Conservation (phyloP, 78 protist genomes). For the Bigelowiella natans region DNA sequence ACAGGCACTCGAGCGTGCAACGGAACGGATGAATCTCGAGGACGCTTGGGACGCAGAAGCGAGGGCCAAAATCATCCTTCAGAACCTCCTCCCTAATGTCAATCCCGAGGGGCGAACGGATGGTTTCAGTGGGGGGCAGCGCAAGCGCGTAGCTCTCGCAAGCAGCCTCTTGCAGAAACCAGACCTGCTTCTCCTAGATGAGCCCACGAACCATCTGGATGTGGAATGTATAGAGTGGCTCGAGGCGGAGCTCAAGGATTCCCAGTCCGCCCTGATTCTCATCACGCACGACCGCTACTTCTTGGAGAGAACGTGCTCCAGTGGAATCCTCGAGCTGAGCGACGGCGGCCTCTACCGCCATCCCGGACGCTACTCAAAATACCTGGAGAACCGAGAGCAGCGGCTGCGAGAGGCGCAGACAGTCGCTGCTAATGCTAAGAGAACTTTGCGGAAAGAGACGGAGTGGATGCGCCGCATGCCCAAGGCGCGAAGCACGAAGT, state of each 20-base stretch:
- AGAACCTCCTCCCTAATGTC: neutral
- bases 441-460: neutral
- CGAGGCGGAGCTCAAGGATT: neutral
- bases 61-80: neutral
- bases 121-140: constrained; percentile 10
- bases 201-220: constrained; percentile 43
- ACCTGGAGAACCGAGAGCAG: neutral
- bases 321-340: constrained; percentile 3
- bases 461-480: neutral
- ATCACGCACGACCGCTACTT: constrained; percentile 30
- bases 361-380: neutral
- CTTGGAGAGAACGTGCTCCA: neutral
- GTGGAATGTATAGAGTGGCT: neutral
- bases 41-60: neutral
- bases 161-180: constrained; percentile 3
- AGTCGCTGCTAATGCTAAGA: neutral
- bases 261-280: neutral
- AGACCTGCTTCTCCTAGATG: constrained; percentile 43
- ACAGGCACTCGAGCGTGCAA: neutral
- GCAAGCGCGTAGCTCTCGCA: constrained; percentile 18
- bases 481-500: neutral
- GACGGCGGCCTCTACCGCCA: neutral
- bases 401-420: neutral
- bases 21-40: neutral
- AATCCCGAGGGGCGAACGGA: neutral